phyloP scores from a whole-genome alignment of 805 yeast genomes.

The Cyberlindnera maritima region DNA sequence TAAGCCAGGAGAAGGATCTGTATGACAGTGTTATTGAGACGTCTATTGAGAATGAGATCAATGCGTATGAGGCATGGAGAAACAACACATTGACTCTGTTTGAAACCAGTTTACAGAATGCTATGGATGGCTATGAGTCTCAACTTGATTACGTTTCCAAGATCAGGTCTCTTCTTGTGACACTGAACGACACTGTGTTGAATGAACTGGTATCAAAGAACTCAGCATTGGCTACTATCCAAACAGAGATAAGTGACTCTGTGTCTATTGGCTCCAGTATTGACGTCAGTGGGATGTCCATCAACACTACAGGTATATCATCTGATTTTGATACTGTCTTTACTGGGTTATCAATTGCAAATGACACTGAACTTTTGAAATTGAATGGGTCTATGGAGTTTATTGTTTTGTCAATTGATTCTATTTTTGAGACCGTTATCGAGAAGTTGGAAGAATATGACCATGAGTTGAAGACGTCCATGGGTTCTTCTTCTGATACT shows the following conservation, averaged over 20 bases:
- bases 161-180: neutral
- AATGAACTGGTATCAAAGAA: neutral
- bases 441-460: neutral
- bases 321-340: neutral
- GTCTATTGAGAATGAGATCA: neutral
- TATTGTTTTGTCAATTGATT: conserved; percentile 1
- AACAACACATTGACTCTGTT: conserved; percentile 1
- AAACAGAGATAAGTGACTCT: conserved; percentile 3
- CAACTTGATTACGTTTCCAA: neutral
- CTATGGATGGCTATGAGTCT: neutral
- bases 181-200: conserved; percentile 4
- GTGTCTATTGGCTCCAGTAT: conserved; percentile 7
- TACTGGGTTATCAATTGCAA: neutral
- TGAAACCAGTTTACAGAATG: neutral
- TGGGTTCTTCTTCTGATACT: neutral
- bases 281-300: conserved; percentile 2
- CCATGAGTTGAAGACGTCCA: neutral
- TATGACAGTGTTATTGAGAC: neutral
- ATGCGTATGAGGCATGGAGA: neutral
- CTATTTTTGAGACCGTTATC: conserved; percentile 1
- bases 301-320: neutral
- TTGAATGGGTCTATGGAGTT: conserved; percentile 1
- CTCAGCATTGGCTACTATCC: neutral
- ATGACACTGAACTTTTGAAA: neutral
- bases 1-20: neutral